Evolutionary conservation across 495 filamentous ascomycete genomes (phyloP).

Genomic region (Mycothermus thermophilus): DNA sequence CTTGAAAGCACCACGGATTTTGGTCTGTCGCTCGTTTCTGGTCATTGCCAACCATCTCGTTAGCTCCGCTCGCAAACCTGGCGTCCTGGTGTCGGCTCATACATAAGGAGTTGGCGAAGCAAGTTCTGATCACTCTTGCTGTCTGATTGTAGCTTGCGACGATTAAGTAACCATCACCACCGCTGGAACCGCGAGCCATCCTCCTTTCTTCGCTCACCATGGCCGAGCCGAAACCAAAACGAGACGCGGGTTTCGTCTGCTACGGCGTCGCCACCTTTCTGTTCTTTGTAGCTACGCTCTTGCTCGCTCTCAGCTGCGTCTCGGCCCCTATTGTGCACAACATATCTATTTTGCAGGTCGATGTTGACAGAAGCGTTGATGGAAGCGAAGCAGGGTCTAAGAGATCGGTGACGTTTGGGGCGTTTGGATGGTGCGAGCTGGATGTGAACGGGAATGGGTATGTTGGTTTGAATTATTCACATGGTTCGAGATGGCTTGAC

Average conservation of each 20-base stretch:
- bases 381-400: conserved; percentile 6
- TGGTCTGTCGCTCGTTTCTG: too few species aligned
- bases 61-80: too few species aligned
- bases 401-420: conserved; percentile 43
- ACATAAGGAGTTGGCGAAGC: too few species aligned
- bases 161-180: conserved; percentile 1
- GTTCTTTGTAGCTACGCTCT: conserved; percentile 37
- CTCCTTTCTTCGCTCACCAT: conserved; percentile 23
- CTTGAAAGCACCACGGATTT: too few species aligned
- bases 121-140: too few species aligned
- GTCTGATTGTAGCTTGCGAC: too few species aligned
- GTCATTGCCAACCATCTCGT: too few species aligned
- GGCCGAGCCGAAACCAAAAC: conserved; percentile 24
- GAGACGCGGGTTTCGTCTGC: conserved; percentile 41
- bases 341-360: conserved; percentile 38
- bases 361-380: conserved; percentile 19
- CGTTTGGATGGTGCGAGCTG: conserved; percentile 42
- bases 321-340: conserved; percentile 41
- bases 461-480: too few species aligned
- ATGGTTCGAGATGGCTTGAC: too few species aligned
- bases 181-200: background rate
- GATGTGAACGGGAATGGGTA: conserved; percentile 5
- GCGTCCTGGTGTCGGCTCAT: too few species aligned
- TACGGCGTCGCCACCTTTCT: conserved; percentile 47
- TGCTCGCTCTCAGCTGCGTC: conserved; percentile 45